Evolutionary conservation across 257 asterid species (phyloP), one percentile per base, ranked within the genome.

Genomic region (Solanum megistacrolobum): DNA sequence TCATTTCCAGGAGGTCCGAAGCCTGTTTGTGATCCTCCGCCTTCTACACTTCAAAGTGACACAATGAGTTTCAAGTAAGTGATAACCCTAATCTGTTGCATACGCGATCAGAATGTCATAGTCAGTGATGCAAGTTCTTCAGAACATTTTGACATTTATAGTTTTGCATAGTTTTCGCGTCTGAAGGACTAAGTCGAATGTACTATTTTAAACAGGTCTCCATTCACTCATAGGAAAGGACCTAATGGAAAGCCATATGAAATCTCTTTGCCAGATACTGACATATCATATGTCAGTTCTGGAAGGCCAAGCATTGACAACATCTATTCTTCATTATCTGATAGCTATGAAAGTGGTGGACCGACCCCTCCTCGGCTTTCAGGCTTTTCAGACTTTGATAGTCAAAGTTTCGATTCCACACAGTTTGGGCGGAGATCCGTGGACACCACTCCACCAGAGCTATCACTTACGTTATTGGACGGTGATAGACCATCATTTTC

Each of bases 181-280:
- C 65, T 55, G 60, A 25, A 36, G 52, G 62, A 76, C 91, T 52
- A 88, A 86, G 39, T 90, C 62, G 58, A 83, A 31, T 87, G 21
- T 87, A 23, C 65, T 20, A 32, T 58, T 87, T 83, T 25, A 52
- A 90, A 90, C 91, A 97, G 99, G 95, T 97, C 99, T 38, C 98
- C 98, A 1, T 96, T 97, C 91, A 84, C 91, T 90, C 93, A 93
- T 88, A 91, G 99, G 87, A 93, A 74, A 90, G 96, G 89, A 55
- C 98, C 98, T 36, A 94, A 94, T 68, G 99, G 99, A 62, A 94
- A 87, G 90, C 87, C 95, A 72, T 96, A 95, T 85, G 99, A 95
- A 88, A 38, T 93, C 85, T 88, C 98, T 83, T 84, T 92, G 55
- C 93, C 94, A 55, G 98, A 96, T 82, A 91, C 92, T 3, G 99